Conservation (phyloP, 2,329 filamentous ascomycete species). For the Microsporum audouinii region DNA sequence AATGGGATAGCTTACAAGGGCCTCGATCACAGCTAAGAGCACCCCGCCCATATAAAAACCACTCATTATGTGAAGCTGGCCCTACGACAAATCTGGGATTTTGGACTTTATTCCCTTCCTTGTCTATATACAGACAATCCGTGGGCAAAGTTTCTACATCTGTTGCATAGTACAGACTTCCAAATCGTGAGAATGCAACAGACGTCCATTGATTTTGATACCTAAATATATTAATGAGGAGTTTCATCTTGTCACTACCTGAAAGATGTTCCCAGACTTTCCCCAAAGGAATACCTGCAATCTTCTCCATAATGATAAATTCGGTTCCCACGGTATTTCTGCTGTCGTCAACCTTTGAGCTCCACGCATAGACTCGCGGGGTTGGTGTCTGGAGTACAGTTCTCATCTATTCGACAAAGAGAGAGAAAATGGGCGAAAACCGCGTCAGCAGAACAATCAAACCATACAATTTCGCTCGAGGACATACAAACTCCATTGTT, state of each 20-base stretch:
- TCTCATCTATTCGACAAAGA: conserved; percentile 8
- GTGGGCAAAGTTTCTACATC: conserved; percentile 15
- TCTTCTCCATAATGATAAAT: conserved; percentile 22
- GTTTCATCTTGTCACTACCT: conserved; percentile 17
- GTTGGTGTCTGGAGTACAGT: conserved; percentile 12
- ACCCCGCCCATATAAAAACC: conserved; percentile 19
- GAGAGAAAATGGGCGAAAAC: background rate
- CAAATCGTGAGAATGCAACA: conserved; percentile 23
- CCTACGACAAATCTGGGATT: conserved; percentile 20
- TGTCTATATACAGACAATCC: conserved; percentile 17
- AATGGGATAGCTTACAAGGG: conserved; percentile 17
- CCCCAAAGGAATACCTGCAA: conserved; percentile 10
- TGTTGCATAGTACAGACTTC: conserved; percentile 20
- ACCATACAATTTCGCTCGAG: background rate
- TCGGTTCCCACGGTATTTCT: conserved; percentile 14
- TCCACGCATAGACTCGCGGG: conserved; percentile 14
- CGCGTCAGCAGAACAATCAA: background rate
- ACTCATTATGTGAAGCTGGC: conserved; percentile 20
- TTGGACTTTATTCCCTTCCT: conserved; percentile 14
- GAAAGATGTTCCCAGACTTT: conserved; percentile 19
- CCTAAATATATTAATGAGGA: conserved; percentile 20
- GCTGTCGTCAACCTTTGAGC: conserved; percentile 7
- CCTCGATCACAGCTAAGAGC: conserved; percentile 18
- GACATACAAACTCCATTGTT: conserved; percentile 17
- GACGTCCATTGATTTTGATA: conserved; percentile 21